Evolutionary conservation across 2,329 filamentous ascomycete genomes (phyloP).

Genomic region (Coniosporium tulheliwenetii): DNA sequence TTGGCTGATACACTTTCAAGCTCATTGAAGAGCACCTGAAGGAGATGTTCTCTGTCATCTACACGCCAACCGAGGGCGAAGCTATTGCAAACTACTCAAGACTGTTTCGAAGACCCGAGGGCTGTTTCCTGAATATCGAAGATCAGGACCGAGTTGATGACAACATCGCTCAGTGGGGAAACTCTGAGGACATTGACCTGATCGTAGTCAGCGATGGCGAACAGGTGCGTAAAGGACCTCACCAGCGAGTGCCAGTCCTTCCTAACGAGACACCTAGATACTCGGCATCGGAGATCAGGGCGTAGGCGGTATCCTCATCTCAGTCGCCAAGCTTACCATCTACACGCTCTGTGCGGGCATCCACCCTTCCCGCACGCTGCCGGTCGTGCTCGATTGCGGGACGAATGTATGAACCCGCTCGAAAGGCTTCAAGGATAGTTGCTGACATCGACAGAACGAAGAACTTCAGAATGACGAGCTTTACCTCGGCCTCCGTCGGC

Average conservation of each 20-base stretch:
- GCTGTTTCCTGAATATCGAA: conserved; percentile 64
- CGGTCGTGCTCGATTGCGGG: conserved; percentile 73
- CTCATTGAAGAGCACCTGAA: conserved; percentile 62
- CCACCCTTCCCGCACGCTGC: conserved; percentile 61
- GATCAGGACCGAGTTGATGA: conserved; percentile 50
- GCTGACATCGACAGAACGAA: conserved; percentile 37
- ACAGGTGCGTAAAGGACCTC: conserved; percentile 19
- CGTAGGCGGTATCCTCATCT: conserved; percentile 71
- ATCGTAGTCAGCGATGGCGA: conserved; percentile 69
- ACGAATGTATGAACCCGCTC: conserved; percentile 40
- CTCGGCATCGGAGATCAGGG: conserved; percentile 84
- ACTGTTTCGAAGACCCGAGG: conserved; percentile 62
- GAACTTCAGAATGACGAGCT: conserved; percentile 58
- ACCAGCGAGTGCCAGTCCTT: not conserved
- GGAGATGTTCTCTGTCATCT: conserved; percentile 84
- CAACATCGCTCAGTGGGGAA: conserved; percentile 52
- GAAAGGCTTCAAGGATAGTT: not conserved
- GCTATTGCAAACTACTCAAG: conserved; percentile 75
- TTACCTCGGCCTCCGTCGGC: conserved; percentile 59
- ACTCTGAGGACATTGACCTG: conserved; percentile 63
- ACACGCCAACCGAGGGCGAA: conserved; percentile 80
- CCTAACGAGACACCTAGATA: conserved; percentile 41
- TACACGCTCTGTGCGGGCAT: conserved; percentile 80
- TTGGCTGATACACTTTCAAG: conserved; percentile 19
- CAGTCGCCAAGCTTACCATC: conserved; percentile 65